phyloP scores from a whole-genome alignment of 164 flowering plant species.

The Liquidambar formosana region DNA sequence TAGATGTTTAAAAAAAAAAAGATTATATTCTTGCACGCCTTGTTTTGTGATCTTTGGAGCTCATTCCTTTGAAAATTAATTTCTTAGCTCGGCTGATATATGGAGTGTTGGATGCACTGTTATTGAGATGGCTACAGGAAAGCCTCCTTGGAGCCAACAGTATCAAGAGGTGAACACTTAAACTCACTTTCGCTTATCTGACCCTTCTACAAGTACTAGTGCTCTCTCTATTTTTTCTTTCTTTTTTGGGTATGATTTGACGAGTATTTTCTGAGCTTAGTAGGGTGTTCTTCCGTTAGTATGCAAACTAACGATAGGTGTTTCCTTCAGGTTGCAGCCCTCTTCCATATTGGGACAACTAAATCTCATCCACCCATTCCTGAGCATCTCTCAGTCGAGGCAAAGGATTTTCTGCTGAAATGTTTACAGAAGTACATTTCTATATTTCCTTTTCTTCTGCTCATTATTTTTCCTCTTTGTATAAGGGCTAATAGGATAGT shows the following conservation, averaged over 20 bases:
- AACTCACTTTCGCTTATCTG: neutral
- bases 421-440: conserved; percentile 78
- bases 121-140: conserved; percentile 99
- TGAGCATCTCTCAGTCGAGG: conserved; percentile 85
- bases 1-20: neutral
- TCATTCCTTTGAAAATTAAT: conserved; percentile 12
- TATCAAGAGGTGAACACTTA: conserved; percentile 69
- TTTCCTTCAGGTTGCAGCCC: conserved; percentile 78
- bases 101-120: conserved; percentile 99
- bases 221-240: neutral
- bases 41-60: conserved; percentile 1
- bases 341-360: conserved; percentile 88
- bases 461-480: neutral
- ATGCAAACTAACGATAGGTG: conserved; percentile 6
- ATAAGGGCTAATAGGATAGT: neutral
- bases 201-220: neutral
- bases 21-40: neutral
- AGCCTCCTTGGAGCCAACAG: conserved; percentile 98
- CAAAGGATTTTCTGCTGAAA: conserved; percentile 84
- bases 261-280: neutral
- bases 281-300: neutral
- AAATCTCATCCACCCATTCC: conserved; percentile 98
- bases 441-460: neutral
- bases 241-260: neutral
- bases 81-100: conserved; percentile 88